Conservation (phyloP, 108 stramenopile species). For the Nitzschia inconspicua region DNA sequence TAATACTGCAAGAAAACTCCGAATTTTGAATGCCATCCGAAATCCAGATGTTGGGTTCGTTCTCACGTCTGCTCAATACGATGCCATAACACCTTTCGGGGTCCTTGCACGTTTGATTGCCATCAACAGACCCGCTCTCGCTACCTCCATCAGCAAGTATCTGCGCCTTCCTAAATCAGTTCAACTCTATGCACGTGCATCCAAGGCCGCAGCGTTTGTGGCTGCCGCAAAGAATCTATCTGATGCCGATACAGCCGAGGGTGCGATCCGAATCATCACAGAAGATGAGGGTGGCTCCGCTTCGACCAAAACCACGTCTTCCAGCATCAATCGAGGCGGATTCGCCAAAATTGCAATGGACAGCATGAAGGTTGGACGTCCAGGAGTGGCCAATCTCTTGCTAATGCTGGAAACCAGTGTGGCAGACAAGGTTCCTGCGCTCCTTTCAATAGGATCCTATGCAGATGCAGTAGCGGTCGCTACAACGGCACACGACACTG, state of each 20-base stretch:
- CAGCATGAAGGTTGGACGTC: conserved; percentile 65
- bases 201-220: conserved; percentile 73
- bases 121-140: conserved; percentile 67
- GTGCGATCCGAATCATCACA: conserved; percentile 67
- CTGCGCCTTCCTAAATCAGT: conserved; percentile 62
- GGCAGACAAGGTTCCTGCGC: conserved; percentile 77
- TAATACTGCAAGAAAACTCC: conserved; percentile 67
- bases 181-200: conserved; percentile 67
- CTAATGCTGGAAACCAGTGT: conserved; percentile 74
- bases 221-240: conserved; percentile 15
- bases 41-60: conserved; percentile 74
- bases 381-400: conserved; percentile 74
- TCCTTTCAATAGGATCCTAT: conserved; percentile 66
- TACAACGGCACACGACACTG: conserved; percentile 59
- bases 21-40: conserved; percentile 84
- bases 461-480: conserved; percentile 81
- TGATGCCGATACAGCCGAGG: conserved; percentile 70
- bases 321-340: conserved; percentile 59
- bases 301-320: conserved; percentile 23
- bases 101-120: conserved; percentile 71
- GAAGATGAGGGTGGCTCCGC: conserved; percentile 41
- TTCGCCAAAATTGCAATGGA: conserved; percentile 81
- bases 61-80: conserved; percentile 84
- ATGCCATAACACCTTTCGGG: conserved; percentile 73
- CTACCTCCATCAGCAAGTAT: conserved; percentile 62